Conservation (phyloP, 2,329 filamentous ascomycete species). For the Microdochium paspali region DNA sequence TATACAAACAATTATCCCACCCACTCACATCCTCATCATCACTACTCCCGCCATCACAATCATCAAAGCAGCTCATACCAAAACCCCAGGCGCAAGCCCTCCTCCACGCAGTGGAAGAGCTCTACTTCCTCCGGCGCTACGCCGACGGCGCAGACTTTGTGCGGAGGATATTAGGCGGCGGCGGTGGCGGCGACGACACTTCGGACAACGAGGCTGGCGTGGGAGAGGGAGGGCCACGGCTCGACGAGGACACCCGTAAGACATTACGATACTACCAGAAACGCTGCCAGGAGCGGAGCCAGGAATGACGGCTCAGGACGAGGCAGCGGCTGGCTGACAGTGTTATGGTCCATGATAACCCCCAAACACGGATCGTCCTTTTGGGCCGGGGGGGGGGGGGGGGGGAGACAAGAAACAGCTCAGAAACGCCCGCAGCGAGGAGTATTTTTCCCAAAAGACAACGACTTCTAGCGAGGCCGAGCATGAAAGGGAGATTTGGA, state of each 20-base stretch:
- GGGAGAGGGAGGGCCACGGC: slow-evolving; percentile 5
- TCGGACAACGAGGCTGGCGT: slow-evolving; percentile 3
- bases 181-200: slow-evolving; percentile 8
- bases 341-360: no score
- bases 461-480: no score
- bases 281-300: slow-evolving; percentile 25
- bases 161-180: slow-evolving; percentile 18
- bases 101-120: slow-evolving; percentile 46
- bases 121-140: slow-evolving; percentile 44
- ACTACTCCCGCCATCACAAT: slow-evolving; percentile 3
- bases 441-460: no score
- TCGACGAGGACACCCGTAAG: slow-evolving; percentile 33
- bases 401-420: no score
- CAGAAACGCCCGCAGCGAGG: no score
- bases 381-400: no score
- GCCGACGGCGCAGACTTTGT: slow-evolving; percentile 33
- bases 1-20: slow-evolving; percentile 30
- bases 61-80: slow-evolving; percentile 11
- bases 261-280: slow-evolving; percentile 31
- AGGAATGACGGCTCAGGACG: not conserved
- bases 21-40: slow-evolving; percentile 19
- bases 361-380: no score
- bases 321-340: no score
- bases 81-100: slow-evolving; percentile 41
- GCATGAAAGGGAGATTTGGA: no score